Evolutionary conservation across 306 rosid genomes (phyloP), one percentile per base, ranked within the genome.

Genomic region (Vicia sativa): DNA sequence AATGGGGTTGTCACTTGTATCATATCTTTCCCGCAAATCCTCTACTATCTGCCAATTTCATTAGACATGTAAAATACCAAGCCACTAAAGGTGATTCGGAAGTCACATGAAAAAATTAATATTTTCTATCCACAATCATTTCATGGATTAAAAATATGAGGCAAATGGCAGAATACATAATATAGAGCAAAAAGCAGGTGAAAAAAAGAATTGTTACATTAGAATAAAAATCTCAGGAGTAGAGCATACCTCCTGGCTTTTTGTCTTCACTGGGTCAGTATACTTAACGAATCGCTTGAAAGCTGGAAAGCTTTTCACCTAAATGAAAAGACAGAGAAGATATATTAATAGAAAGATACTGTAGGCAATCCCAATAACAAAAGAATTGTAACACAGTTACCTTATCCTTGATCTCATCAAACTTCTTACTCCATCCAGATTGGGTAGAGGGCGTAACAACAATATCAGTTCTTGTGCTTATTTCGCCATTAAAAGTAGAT

Each of bases 341-440:
- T 43, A 63, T 23, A 45, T 45, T 11, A 79, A 49, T 49, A 39
- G 43, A 79, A 21, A 37, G 38, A 37, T 25, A 67, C 64, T 5
- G 8, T 25, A 8, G 49, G 60, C 25, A 41, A 65, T 61, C 60
- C 60, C 50, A 44, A 35, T 15, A 18, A 72, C 9, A 8, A 67
- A 21, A 38, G 11, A 29, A 43, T 16, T 71, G 25, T 1, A 31
- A 65, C 21, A 35, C 21, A 41, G 68, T 63, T 73, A 90, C 99
- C 97, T 88, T 90, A 58, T 72, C 83, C 79, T 72, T 95, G 71
- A 88, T 74, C 19, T 85, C 83, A 73, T 87, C 96, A 91, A 92
- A 83, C 79, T 83, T 88, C 80, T 85, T 85, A 81, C 78, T 62
- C 97, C 89, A 95, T 39, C 78, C 82, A 58, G 97, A 79, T 68